A percentile compares a stretch with the other conserved stretches of the same genome.
Conservation (phyloP, 2,329 filamentous ascomycete genomes). For the Pseudocercospora pini-densiflorae region DNA sequence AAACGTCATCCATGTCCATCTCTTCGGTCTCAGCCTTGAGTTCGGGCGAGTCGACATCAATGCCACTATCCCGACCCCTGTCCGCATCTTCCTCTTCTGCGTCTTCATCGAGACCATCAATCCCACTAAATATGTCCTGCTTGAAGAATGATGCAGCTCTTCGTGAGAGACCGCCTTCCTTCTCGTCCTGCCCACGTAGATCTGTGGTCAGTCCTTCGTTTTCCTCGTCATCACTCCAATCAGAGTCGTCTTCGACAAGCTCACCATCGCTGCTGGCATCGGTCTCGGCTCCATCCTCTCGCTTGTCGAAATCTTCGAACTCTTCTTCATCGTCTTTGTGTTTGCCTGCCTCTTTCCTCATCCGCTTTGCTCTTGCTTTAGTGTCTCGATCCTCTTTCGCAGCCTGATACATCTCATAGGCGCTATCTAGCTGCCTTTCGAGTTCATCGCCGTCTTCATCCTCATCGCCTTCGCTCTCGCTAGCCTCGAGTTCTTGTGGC, state of each 20-base stretch:
- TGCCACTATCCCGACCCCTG: constrained; percentile 50
- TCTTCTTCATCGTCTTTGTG: constrained; percentile 73
- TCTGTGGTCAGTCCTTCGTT: constrained; percentile 61
- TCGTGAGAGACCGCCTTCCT: constrained; percentile 69
- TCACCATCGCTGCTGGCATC: constrained; percentile 59
- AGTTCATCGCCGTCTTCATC: constrained; percentile 83
- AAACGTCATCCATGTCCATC: constrained; percentile 24
- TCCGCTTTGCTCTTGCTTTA: constrained; percentile 89
- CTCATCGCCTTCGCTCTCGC: constrained; percentile 63
- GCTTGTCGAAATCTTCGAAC: constrained; percentile 79
- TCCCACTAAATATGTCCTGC: constrained; percentile 89
- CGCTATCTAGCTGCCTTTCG: constrained; percentile 80
- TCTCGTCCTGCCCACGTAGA: constrained; percentile 56
- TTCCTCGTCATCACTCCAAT: constrained; percentile 55
- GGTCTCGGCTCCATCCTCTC: constrained; percentile 58
- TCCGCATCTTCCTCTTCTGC: constrained; percentile 42
- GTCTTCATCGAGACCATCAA: constrained; percentile 64
- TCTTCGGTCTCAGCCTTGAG: constrained; percentile 31
- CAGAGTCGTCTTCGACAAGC: constrained; percentile 59
- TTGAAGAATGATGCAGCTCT: constrained; percentile 88
- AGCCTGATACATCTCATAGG: constrained; percentile 87
- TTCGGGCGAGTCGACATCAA: constrained; percentile 42
- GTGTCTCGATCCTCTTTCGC: constrained; percentile 78
- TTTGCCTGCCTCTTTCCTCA: constrained; percentile 64
- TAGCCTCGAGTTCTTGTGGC: constrained; percentile 46